These are phyloP conservation scores for Scedosporium boydii DNA, from an alignment of 2,329 filamentous ascomycete species.

Conservation along the genomic window DNA sequence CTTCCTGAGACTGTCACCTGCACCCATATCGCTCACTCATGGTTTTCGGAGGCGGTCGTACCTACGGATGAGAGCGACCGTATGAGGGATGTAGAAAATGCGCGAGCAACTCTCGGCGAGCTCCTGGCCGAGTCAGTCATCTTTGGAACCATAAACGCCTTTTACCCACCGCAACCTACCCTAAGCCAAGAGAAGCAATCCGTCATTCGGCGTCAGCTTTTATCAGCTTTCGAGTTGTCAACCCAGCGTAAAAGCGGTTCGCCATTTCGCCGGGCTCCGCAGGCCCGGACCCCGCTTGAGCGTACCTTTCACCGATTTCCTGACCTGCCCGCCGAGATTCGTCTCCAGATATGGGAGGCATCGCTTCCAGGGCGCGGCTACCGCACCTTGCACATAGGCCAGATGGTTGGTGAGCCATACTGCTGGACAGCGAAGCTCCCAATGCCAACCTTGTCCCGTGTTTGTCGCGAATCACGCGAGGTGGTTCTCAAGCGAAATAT, in stretches of 20 bases:
- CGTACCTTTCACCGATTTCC: neutral
- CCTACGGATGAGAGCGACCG: neutral
- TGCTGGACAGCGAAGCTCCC: constrained; percentile 6
- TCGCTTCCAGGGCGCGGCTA: neutral
- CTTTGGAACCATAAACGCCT: neutral
- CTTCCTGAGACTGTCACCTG: neutral
- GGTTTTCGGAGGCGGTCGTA: neutral
- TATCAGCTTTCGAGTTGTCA: neutral
- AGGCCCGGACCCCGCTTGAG: neutral
- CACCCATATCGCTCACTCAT: neutral
- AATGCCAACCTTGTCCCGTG: neutral
- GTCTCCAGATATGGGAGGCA: constrained; percentile 2
- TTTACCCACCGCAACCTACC: constrained; percentile 5
- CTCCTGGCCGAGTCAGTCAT: constrained; percentile 3
- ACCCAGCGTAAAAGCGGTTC: neutral
- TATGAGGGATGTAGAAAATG: neutral
- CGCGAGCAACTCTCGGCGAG: neutral
- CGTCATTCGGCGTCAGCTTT: neutral
- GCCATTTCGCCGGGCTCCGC: neutral
- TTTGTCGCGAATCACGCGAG: constrained; percentile 2
- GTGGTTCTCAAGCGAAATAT: neutral
- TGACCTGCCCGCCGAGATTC: constrained; percentile 2
- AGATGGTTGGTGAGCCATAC: constrained; percentile 2
- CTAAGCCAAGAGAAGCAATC: neutral
- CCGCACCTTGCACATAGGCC: constrained; percentile 4